Base-by-base conservation (phyloP, 345 rosid species). In the Rhodamnia rubescens region DNA sequence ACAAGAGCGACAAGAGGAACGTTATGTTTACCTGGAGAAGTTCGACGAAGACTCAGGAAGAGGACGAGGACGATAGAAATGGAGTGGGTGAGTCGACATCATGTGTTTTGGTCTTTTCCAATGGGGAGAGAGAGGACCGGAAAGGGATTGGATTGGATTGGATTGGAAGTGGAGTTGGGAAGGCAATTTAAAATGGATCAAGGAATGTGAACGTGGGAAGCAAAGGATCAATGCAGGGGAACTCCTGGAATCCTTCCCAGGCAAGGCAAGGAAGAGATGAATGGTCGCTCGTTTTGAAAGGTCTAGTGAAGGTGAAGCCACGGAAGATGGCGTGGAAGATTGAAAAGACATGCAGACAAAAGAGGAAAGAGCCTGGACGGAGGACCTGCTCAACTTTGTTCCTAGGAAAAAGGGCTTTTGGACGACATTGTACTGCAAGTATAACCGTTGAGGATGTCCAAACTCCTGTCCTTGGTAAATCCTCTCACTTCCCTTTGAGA, bases 111-210 rank as follows among this genome's bases (percentile, higher is more conserved):
- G 6, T 64, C 6, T 64, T 64, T 20, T 64, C 1, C 1, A 8
- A 10, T 22, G 4, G 32, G 3, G 64, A 20, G 24, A 24, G 8
- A 6, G 4, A 2, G 18, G 59, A 82, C 20, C 29, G 13, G 49
- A 53, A 26, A 49, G 54, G 50, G 83, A 27, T 81, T 85, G 83
- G 64, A 81, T 36, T 85, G 83, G 64, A 81, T 36, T 36, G 40
- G 40, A 36, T 86, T 90, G 87, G 87, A 84, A 87, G 85, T 86
- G 88, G 87, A 27, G 90, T 52, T 54, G 54, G 8, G 42, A 27
- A 29, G n/a, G 44, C 36, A 15, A 82, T 53, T n/a, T 82, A 18
- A 69, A 18, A 16, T 36, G 13, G 14, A 5, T 2, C 3, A 0
- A 44, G 80, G 80, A 36, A 69, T 69, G 26, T 36, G 80, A 22